Evolutionary conservation across 2,329 filamentous ascomycete species (phyloP), one percentile per base, ranked within the genome.

Genomic region (Escovopsis sp.): DNA sequence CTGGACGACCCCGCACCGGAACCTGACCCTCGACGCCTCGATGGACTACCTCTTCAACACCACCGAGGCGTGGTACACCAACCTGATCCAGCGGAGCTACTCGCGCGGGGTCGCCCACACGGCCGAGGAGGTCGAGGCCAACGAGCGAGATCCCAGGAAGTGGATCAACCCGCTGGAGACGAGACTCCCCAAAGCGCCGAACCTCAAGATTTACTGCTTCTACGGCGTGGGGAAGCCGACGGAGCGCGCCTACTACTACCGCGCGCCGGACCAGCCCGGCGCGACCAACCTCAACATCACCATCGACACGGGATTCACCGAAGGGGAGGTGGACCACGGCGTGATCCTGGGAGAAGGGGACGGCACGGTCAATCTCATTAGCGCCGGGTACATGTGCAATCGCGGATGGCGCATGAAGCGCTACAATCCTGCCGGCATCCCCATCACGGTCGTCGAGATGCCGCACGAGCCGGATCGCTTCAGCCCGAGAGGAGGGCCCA

Each of bases 81-180:
- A 83, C 29, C 78, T 83, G 56, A 68, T 94, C 10, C 67, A 74
- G 41, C 65, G 68, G 8, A 84, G 79, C 56, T 98, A 94, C 63
- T 95, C 88, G 1, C 82, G 87, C 43, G 91, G 89, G 11, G 71
- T 98, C 24, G 91, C 91, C 0, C 80, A 85, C 47, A 91, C 84
- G 0, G 68, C 66, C 7, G 72, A 72, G 9, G 81, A 94, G 60
- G 86, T 98, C 1, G 82, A 94, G 54, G 76, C 72, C 40, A 91
- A 91, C 57, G 81, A 88, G 53, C 62, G 76, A n/a, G 72, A 84
- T 48, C 76, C 75, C 2, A 69, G 66, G 39, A 98, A 93, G 57
- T 98, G 91, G 91, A 76, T 94, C 46, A 98, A 98, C 55, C 91
- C 91, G 0, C 74, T 96, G 1, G 89, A 96, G 59, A 84, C 85